Conservation (phyloP, 2,329 filamentous ascomycete genomes). For the Ophiostoma tasmaniense region DNA sequence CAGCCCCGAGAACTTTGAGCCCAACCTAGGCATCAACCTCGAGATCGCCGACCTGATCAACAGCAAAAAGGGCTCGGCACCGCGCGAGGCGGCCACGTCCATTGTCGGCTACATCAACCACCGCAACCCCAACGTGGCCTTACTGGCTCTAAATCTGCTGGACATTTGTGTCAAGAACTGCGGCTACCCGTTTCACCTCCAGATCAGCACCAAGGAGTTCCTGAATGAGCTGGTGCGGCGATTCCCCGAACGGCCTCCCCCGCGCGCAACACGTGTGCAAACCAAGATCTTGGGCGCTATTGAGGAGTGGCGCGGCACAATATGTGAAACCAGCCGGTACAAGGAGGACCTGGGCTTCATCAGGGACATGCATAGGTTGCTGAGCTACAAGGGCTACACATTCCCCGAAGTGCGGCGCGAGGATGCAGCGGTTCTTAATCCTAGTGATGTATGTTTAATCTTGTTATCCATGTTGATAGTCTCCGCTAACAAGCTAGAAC, state of each 20-base stretch:
- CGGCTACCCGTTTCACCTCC: constrained; percentile 96
- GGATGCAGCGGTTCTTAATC: constrained; percentile 92
- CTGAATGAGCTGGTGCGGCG: constrained; percentile 94
- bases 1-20: constrained; percentile 95
- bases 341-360: constrained; percentile 96
- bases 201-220: constrained; percentile 98
- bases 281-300: constrained; percentile 89
- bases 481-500: constrained; percentile 49
- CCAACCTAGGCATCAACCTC: constrained; percentile 90
- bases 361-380: constrained; percentile 88
- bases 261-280: constrained; percentile 80
- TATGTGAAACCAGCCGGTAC: constrained; percentile 96
- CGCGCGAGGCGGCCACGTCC: constrained; percentile 85
- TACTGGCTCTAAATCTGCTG: constrained; percentile 83
- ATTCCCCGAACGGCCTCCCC: constrained; percentile 86
- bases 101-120: constrained; percentile 95
- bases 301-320: constrained; percentile 96
- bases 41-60: constrained; percentile 97
- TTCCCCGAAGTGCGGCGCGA: constrained; percentile 89
- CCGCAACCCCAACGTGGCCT: constrained; percentile 88
- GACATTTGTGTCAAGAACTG: constrained; percentile 99
- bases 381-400: constrained; percentile 94
- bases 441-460: constrained; percentile 65
- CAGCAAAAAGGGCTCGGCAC: constrained; percentile 90
- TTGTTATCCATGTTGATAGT: too few species aligned